Evolutionary conservation across 805 yeast genomes (phyloP).

Genomic region (Wickerhamomyces rabaulensis): DNA sequence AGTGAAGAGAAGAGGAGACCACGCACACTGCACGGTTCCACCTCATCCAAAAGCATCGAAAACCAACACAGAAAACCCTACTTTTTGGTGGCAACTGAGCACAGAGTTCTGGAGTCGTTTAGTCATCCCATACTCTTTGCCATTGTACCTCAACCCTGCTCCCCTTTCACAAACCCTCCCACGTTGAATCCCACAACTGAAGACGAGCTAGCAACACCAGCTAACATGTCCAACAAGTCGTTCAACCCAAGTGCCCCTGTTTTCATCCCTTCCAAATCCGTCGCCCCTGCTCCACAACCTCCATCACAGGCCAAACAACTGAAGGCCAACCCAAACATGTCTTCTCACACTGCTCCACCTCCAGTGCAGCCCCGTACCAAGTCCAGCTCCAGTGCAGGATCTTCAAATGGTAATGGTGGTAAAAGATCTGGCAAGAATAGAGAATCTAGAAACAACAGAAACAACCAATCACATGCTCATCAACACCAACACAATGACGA

Average conservation of each 20-base stretch:
- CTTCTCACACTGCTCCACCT: constrained; percentile 18
- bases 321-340: constrained; percentile 8
- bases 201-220: neutral
- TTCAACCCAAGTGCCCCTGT: constrained; percentile 16
- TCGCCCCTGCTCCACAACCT: neutral
- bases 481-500: constrained; percentile 11
- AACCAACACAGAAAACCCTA: neutral
- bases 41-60: neutral
- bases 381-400: neutral
- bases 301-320: constrained; percentile 1
- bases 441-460: constrained; percentile 4
- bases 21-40: neutral
- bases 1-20: neutral
- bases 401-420: constrained; percentile 2
- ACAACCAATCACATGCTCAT: neutral
- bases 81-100: neutral
- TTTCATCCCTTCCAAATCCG: constrained; percentile 13
- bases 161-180: neutral
- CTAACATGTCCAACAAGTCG: constrained; percentile 13
- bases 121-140: neutral
- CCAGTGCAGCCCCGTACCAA: constrained; percentile 3
- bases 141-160: neutral
- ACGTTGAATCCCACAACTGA: neutral
- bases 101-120: neutral
- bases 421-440: constrained; percentile 3